Evolutionary conservation across 495 filamentous ascomycete species (phyloP), one percentile per base, ranked within the genome.

Genomic region (Aspergillus avenaceus): DNA sequence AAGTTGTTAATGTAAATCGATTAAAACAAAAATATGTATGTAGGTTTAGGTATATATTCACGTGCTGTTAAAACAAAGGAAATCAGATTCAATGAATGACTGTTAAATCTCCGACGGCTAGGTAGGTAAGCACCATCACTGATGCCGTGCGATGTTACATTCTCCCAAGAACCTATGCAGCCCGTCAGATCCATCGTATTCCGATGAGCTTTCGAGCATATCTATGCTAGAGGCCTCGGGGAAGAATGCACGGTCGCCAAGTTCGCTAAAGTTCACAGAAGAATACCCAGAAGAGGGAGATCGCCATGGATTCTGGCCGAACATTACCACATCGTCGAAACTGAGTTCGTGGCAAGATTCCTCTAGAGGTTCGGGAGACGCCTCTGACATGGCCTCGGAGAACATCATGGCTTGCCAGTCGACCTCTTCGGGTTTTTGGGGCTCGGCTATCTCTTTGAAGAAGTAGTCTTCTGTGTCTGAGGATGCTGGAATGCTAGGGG

Each of bases 131-230:
- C 22, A 52, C 47, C 47, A 14, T 49, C 41, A 48, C 37, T 27
- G 45, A 55, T 51, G 55, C 38, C 40, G 62, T 36, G 60, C 79
- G 14, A 73, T 72, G 64, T 96, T 88, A 61, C 91, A 93, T 55
- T 95, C 87, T 62, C 88, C 88, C 41, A 97, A 58, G 64, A 96
- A 97, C 32, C 79, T 79, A 64, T 91, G 88, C 16, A 97, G 90
- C 0, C 91, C 92, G 56, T 95, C 86, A 13, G 88, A 65, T 7
- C 89, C 89, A 53, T 92, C 88, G 59, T 87, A 91, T 28, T 84
- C 83, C 54, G 75, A 68, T 5, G 61, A 68, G 26, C 46, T 74
- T 51, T 65, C 70, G 55, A 43, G 71, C 67, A 71, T 44, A 46
- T 60, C 58, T 45, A 49, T 44, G 43, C 58, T 60, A 13, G 71